Base-by-base conservation (phyloP, 805 yeast genomes). In the Suhomyces sp. region DNA sequence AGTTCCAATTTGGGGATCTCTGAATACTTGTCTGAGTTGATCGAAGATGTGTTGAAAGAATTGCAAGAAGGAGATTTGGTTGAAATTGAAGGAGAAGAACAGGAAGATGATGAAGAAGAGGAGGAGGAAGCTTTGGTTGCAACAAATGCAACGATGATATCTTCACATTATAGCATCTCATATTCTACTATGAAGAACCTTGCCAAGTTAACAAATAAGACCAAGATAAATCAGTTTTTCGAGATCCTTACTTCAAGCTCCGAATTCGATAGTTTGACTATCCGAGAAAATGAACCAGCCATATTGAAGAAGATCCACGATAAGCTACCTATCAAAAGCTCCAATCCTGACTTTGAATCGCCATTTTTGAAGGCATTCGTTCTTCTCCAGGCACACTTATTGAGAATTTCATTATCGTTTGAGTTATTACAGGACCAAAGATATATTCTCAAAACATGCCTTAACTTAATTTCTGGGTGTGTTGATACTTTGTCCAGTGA, bases 401-500 rank as follows among this genome's bases (percentile, higher is more conserved):
- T 88, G 1, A 67, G 96, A 33, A 36, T 82, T 4, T 52, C 55
- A 3, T 56, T 91, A 2, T 79, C 90, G 0, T 21, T 33, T 9
- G 95, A 85, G 27, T 58, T 87, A 22, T 63, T 59, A 0, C 49
- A 60, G 2, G 96, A 88, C 55, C 73, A 77, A 54, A 60, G 66
- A 21, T 18, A 53, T 0, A 70, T 88, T 1, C 55, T 90, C 10
- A 60, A 65, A 14, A 70, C 60, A 28, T 57, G 76, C 0, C 40
- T 82, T 30, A 67, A 65, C 3, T 50, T 88, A 14, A 58, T 86
- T 6, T 71, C 79, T 46, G 86, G 91, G 0, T 63, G 79, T 30
- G 80, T 86, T 13, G 97, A 93, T 55, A 62, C 82, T 1, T 62
- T 88, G 24, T 80, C 95, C 0, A 76, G 87, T 45, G 88, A 88